Conservation (phyloP, 2,329 filamentous ascomycete species). For the Intubia oerlemansii region DNA sequence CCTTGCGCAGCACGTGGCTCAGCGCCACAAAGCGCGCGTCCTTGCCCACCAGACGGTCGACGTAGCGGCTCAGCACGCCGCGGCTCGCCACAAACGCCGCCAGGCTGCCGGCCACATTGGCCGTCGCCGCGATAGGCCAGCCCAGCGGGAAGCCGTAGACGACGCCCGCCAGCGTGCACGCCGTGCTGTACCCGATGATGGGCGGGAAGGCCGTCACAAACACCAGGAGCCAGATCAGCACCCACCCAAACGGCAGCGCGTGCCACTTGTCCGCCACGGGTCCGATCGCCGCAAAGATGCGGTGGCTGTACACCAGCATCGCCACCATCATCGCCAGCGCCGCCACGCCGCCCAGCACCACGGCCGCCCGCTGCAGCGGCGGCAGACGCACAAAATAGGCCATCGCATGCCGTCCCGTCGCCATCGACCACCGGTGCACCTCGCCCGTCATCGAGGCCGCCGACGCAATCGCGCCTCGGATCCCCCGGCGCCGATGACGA, state of each 20-base stretch:
- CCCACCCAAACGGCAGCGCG: constrained; percentile 47
- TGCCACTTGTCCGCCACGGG: constrained; percentile 63
- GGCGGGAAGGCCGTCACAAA: constrained; percentile 70
- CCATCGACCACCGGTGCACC: neutral
- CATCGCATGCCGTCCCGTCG: constrained; percentile 1
- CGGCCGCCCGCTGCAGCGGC: constrained; percentile 37
- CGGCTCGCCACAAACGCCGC: constrained; percentile 63
- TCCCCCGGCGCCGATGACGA: neutral
- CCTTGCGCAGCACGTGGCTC: constrained; percentile 68
- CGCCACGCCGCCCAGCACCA: constrained; percentile 27
- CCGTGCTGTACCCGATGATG: constrained; percentile 68
- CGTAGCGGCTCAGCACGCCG: constrained; percentile 57
- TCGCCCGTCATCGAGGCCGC: neutral
- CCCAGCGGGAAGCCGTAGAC: constrained; percentile 38
- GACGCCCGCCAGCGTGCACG: constrained; percentile 31
- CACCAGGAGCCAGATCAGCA: constrained; percentile 53
- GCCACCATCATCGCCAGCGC: constrained; percentile 37
- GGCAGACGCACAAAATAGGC: constrained; percentile 28
- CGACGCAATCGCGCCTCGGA: neutral
- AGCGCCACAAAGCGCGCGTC: constrained; percentile 82
- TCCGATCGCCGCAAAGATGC: constrained; percentile 54
- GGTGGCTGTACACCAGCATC: constrained; percentile 57
- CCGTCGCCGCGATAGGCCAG: constrained; percentile 65
- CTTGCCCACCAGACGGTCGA: constrained; percentile 56
- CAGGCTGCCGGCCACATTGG: constrained; percentile 58